Evolutionary conservation across 139 green algal genomes (phyloP).

Genomic region (Tetratostichococcus sp.): DNA sequence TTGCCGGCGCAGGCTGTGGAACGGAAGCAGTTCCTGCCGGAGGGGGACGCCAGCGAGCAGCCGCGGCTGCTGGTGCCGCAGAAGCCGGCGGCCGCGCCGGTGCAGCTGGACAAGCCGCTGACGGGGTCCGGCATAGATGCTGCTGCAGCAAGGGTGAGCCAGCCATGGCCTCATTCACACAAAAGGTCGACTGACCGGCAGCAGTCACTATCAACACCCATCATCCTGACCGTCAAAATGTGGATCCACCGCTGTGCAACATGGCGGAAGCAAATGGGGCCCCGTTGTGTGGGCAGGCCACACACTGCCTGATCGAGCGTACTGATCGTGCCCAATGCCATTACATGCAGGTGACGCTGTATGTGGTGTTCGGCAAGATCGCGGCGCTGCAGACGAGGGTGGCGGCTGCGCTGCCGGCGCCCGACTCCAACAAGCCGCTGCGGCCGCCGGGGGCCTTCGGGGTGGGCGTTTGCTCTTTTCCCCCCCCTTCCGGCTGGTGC

Average conservation of each 20-base stretch:
- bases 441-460: constrained; percentile 37
- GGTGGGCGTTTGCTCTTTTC: not conserved
- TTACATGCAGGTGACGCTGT: not conserved
- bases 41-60: not conserved
- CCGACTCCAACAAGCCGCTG: constrained; percentile 8
- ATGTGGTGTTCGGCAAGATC: not conserved
- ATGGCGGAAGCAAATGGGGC: too few species aligned
- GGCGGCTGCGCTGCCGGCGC: constrained; percentile 7
- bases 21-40: not conserved
- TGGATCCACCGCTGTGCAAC: too few species aligned
- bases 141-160: not conserved
- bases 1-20: not conserved
- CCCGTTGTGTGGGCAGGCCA: too few species aligned
- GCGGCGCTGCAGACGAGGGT: constrained; percentile 6
- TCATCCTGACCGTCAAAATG: too few species aligned
- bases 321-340: too few species aligned
- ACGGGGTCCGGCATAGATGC: not conserved
- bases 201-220: too few species aligned
- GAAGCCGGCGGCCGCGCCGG: not conserved
- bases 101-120: not conserved
- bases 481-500: too few species aligned
- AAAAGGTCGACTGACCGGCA: too few species aligned
- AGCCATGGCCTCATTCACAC: too few species aligned
- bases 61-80: not conserved
- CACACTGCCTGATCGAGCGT: too few species aligned